These are phyloP conservation scores for Pythium plurisporium DNA, from an alignment of 352 stramenopile genomes.

Conservation along the genomic window DNA sequence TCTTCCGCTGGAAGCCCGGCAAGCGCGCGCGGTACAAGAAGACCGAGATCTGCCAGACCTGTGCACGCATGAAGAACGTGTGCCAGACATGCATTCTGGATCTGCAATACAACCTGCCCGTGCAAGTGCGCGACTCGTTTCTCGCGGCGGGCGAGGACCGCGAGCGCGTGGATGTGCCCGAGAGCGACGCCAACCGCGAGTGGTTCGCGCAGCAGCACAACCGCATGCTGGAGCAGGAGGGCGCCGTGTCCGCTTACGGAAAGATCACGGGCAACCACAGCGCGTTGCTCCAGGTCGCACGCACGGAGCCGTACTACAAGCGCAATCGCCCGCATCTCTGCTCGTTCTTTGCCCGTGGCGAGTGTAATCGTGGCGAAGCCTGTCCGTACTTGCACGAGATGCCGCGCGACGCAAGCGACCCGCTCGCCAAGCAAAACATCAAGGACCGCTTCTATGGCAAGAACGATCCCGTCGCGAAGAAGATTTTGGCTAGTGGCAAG, in stretches of 20 bases:
- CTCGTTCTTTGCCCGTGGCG: constrained; percentile 93
- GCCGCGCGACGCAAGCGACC: constrained; percentile 89
- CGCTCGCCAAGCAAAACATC: constrained; percentile 95
- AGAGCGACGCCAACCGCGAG: constrained; percentile 93
- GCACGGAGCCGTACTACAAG: constrained; percentile 89
- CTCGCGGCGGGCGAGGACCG: constrained; percentile 49
- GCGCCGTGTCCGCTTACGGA: constrained; percentile 83
- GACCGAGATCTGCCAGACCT: constrained; percentile 97
- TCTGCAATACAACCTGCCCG: constrained; percentile 96
- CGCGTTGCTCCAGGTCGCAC: constrained; percentile 80
- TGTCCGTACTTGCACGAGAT: constrained; percentile 96
- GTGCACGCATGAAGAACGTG: constrained; percentile 98
- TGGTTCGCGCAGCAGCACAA: constrained; percentile 93
- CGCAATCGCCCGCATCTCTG: constrained; percentile 91
- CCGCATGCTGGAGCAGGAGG: constrained; percentile 89
- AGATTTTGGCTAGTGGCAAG: constrained; percentile 58
- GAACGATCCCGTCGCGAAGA: constrained; percentile 91
- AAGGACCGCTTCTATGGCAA: constrained; percentile 93
- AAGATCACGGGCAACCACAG: constrained; percentile 67
- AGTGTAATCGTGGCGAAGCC: constrained; percentile 90
- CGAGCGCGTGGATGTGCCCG: constrained; percentile 76
- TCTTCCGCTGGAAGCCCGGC: constrained; percentile 97
- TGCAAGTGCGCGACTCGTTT: constrained; percentile 93
- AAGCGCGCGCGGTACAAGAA: constrained; percentile 97
- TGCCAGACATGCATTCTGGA: constrained; percentile 99